phyloP scores from a whole-genome alignment of 2,329 filamentous ascomycete genomes.

The Ascochyta viciae-villosae region DNA sequence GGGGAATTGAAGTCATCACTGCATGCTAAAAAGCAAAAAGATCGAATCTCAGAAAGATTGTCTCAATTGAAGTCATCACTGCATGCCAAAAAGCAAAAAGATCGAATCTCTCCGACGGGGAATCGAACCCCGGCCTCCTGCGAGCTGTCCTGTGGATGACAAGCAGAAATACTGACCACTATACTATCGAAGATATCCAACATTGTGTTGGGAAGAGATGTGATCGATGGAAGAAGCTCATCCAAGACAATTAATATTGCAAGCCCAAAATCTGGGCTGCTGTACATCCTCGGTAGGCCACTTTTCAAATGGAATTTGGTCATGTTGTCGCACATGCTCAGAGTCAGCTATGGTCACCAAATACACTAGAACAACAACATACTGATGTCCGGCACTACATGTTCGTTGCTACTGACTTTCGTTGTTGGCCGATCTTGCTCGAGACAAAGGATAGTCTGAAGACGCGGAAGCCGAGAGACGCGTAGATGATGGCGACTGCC shows the following conservation, averaged over 20 bases:
- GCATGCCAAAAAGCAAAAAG: neutral
- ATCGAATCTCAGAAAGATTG: neutral
- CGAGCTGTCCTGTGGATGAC: conserved; percentile 13
- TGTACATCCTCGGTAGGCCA: too few relatives aligned
- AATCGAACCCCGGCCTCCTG: conserved; percentile 22
- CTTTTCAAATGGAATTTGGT: too few relatives aligned
- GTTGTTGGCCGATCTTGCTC: conserved; percentile 9
- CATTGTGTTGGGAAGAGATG: conserved; percentile 11
- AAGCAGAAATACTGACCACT: conserved; percentile 22
- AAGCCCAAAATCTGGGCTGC: too few relatives aligned
- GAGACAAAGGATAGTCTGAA: conserved; percentile 21
- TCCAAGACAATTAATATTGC: too few relatives aligned
- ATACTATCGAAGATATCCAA: conserved; percentile 20
- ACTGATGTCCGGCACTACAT: neutral
- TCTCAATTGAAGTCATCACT: neutral
- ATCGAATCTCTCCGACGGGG: conserved; percentile 17
- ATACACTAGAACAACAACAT: neutral
- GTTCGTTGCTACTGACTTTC: neutral
- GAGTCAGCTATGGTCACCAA: too few relatives aligned
- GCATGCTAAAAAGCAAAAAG: too few relatives aligned
- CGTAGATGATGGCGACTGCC: conserved; percentile 24
- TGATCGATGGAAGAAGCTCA: neutral
- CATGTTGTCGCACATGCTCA: too few relatives aligned
- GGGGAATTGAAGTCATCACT: conserved; percentile 12
- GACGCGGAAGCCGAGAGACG: conserved; percentile 27